Conservation (phyloP, 306 rosid species). For the Malus sylvestris region DNA sequence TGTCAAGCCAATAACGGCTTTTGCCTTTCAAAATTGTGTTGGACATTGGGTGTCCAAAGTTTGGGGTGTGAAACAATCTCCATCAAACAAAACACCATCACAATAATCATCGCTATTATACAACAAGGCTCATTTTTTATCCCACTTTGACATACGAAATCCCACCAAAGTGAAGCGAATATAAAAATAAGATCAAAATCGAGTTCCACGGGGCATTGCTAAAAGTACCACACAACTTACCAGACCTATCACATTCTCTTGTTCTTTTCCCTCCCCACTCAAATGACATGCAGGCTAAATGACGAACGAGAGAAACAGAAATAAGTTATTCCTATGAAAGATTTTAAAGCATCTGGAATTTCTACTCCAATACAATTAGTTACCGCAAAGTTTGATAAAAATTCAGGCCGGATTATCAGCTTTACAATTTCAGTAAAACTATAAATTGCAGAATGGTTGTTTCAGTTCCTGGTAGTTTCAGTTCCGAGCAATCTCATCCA, state of each 20-base stretch:
- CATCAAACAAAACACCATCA: too few species aligned
- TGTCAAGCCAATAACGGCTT: too few species aligned
- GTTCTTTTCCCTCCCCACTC: neutral
- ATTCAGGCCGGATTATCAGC: neutral
- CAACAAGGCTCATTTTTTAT: too few species aligned
- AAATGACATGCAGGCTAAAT: neutral
- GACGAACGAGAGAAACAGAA: neutral
- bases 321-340: neutral
- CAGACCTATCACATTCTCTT: neutral
- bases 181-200: too few species aligned
- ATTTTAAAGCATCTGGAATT: neutral
- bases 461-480: neutral
- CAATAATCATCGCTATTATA: too few species aligned
- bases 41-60: too few species aligned
- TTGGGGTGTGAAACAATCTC: too few species aligned
- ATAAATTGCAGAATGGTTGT: neutral
- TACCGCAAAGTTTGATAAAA: neutral
- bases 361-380: neutral
- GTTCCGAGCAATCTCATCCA: constrained; percentile 3
- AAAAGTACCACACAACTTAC: neutral
- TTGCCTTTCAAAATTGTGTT: too few species aligned
- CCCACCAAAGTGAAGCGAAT: too few species aligned
- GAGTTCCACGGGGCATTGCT: too few species aligned
- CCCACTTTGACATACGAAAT: too few species aligned
- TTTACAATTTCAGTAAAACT: neutral